These are phyloP conservation scores for Diaporthe sp. DNA, from an alignment of 2,329 filamentous ascomycete genomes.

Conservation along the genomic window DNA sequence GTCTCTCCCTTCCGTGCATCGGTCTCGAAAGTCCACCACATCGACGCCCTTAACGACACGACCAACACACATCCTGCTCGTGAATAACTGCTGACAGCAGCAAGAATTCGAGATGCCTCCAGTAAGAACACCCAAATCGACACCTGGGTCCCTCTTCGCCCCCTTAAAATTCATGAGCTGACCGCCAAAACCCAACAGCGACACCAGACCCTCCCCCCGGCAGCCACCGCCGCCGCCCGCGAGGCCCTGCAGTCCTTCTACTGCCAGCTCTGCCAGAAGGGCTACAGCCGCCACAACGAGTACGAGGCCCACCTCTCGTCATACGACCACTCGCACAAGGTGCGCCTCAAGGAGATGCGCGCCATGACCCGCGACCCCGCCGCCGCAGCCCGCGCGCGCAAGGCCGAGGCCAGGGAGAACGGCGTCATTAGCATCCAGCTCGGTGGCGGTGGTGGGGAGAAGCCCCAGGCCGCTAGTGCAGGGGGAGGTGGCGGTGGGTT, in stretches of 20 bases:
- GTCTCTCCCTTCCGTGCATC: neutral
- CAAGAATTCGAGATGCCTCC: constrained; percentile 64
- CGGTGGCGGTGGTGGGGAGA: constrained; percentile 52
- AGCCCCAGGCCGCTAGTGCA: constrained; percentile 48
- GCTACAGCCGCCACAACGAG: constrained; percentile 94
- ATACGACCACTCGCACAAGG: constrained; percentile 96
- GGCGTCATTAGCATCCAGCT: constrained; percentile 78
- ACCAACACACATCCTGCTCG: neutral
- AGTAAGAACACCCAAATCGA: constrained; percentile 53
- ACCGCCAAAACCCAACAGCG: constrained; percentile 53
- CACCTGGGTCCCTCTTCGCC: constrained; percentile 14
- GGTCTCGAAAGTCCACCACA: neutral
- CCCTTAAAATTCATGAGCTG: constrained; percentile 36
- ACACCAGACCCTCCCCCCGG: constrained; percentile 70
- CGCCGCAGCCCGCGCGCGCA: constrained; percentile 74
- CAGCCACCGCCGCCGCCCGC: constrained; percentile 75
- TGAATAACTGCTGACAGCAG: neutral
- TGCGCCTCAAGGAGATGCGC: constrained; percentile 90
- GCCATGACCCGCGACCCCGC: constrained; percentile 82
- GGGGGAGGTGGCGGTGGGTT: constrained; percentile 60
- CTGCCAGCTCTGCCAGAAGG: constrained; percentile 91
- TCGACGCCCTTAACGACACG: neutral
- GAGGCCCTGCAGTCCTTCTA: constrained; percentile 86
- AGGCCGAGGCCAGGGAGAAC: constrained; percentile 78
- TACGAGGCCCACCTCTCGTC: constrained; percentile 94